Conservation (phyloP, 495 filamentous ascomycete species). For the Xylaria scruposa region DNA sequence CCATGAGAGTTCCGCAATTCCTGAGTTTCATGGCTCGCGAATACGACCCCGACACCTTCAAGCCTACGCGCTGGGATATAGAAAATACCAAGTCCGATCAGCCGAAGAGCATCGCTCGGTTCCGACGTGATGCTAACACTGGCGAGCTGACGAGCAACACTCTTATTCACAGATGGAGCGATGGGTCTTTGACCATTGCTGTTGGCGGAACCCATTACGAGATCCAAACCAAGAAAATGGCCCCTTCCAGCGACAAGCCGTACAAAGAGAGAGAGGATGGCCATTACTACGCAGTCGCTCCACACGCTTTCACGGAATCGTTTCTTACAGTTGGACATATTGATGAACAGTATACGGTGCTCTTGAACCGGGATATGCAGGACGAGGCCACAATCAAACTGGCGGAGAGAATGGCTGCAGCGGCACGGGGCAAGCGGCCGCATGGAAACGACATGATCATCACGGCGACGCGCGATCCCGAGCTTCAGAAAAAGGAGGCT, state of each 20-base stretch:
- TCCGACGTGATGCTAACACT: slow-evolving; percentile 49
- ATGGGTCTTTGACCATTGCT: slow-evolving; percentile 80
- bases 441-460: slow-evolving; percentile 59
- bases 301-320: slow-evolving; percentile 69
- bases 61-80: slow-evolving; percentile 54
- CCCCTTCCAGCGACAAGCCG: slow-evolving; percentile 62
- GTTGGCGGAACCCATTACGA: slow-evolving; percentile 79
- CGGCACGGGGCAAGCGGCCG: slow-evolving; percentile 50
- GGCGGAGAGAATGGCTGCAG: slow-evolving; percentile 70
- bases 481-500: slow-evolving; percentile 76
- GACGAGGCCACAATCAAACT: slow-evolving; percentile 81
- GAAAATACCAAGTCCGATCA: slow-evolving; percentile 48
- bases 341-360: slow-evolving; percentile 75
- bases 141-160: slow-evolving; percentile 74
- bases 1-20: slow-evolving; percentile 80
- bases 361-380: slow-evolving; percentile 70
- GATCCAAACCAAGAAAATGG: slow-evolving; percentile 75
- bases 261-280: slow-evolving; percentile 74
- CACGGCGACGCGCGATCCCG: slow-evolving; percentile 77
- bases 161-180: slow-evolving; percentile 79
- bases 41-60: slow-evolving; percentile 75
- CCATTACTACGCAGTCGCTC: slow-evolving; percentile 82
- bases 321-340: slow-evolving; percentile 81
- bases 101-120: slow-evolving; percentile 49
- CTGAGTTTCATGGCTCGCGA: slow-evolving; percentile 75